Evolutionary conservation across 345 rosid genomes (phyloP), one percentile per base, ranked within the genome.

Genomic region (Pugionium cornutum): DNA sequence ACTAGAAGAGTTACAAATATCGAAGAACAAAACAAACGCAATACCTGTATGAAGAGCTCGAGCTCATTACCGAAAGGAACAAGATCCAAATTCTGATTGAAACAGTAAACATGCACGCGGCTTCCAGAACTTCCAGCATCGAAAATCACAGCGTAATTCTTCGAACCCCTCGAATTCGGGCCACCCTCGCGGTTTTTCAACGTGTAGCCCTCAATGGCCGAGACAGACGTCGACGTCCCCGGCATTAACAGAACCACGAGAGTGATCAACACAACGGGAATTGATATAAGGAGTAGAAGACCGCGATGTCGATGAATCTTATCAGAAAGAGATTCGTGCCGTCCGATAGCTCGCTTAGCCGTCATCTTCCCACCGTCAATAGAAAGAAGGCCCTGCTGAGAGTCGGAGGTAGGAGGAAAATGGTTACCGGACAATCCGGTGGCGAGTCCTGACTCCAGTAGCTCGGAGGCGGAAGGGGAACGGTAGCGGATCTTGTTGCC

Each of bases 111-210:
- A 57, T 94, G 99, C 6, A 94, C 99, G 33, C 99, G 81, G 68
- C 99, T 94, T 26, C 97, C 97, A 9, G 99, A 90, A 68, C 97
- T 94, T 0, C 99, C 97, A 3, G 99, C 99, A 30, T 94, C 95
- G 40, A 94, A 94, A 44, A 94, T 73, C 30, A 94, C 96, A 0
- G 97, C 96, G 37, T 76, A 94, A 36, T 67, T 84, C 83, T 62
- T 83, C 1, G 79, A 64, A 50, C 64, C 65, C 55, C 70, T 77
- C 7, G 69, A 66, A 48, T 58, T 72, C 0, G 85, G 80, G 9
- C 83, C 77, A 44, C 82, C 62, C 77, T 79, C 84, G n/a, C 95
- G 76, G 69, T 59, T 73, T 43, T 28, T 51, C 50, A 81, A 37
- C 44, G 73, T 79, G 62, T 75, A 74, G 78, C 80, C 82, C 58